Evolutionary conservation across 208 protist species (phyloP).

Genomic region (Leishmania turanica): DNA sequence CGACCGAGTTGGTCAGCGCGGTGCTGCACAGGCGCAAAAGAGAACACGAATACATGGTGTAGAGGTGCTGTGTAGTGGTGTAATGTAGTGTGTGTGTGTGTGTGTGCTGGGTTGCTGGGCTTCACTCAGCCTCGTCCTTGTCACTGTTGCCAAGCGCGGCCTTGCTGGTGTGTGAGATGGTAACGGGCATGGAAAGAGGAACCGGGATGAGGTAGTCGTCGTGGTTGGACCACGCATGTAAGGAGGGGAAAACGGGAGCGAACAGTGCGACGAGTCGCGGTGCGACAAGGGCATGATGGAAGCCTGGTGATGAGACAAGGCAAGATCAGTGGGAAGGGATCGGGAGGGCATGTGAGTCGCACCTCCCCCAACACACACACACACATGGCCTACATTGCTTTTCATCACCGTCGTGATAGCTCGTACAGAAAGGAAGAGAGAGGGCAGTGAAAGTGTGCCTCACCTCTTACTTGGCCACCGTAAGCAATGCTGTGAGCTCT

Average conservation of each 20-base stretch:
- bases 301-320: background rate
- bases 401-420: background rate
- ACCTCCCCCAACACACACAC: background rate
- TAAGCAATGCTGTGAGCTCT: background rate
- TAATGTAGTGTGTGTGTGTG: background rate
- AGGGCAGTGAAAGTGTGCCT: background rate
- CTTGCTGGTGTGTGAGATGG: background rate
- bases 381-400: background rate
- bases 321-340: background rate
- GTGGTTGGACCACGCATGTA: background rate
- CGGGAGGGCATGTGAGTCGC: background rate
- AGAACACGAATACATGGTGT: conserved; percentile 12
- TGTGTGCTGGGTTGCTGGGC: background rate
- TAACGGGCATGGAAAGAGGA: background rate
- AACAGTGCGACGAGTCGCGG: background rate
- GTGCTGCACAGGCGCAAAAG: conserved; percentile 7
- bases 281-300: background rate
- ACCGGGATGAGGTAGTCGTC: background rate
- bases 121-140: background rate
- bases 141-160: background rate
- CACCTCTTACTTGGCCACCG: background rate
- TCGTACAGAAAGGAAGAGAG: background rate
- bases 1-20: conserved; percentile 49
- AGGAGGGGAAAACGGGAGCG: too few relatives aligned
- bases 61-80: background rate